Percentiles rank a stretch among this genome's conserved stretches.
Conservation (phyloP, 2,329 filamentous ascomycete species). For the Onygenales sp. region DNA sequence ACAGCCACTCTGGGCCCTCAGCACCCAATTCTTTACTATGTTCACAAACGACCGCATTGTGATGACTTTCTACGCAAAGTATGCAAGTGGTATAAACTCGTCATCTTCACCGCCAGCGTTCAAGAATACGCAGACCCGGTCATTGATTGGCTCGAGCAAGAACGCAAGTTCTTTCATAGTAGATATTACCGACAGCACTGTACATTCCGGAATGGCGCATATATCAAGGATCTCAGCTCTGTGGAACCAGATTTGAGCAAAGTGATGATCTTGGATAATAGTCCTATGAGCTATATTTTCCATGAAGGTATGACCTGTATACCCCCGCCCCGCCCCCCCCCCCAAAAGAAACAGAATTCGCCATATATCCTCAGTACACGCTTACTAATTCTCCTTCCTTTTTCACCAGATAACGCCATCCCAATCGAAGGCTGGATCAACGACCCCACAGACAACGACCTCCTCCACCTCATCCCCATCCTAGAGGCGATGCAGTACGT, state of each 20-base stretch:
- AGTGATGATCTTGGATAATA: constrained; percentile 98
- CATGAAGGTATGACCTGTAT: constrained; percentile 65
- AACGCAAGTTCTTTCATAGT: constrained; percentile 90
- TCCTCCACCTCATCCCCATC: constrained; percentile 84
- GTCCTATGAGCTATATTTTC: constrained; percentile 95
- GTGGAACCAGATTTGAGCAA: constrained; percentile 95
- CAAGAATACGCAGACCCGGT: constrained; percentile 98
- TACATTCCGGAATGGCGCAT: constrained; percentile 88
- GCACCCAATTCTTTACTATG: constrained; percentile 96
- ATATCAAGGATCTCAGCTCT: constrained; percentile 94
- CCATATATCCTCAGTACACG: neutral
- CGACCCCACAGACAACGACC: constrained; percentile 91
- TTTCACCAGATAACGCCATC: constrained; percentile 78
- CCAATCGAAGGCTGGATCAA: constrained; percentile 99
- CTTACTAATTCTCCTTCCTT: constrained; percentile 3
- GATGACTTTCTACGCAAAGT: constrained; percentile 93
- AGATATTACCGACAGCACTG: constrained; percentile 96
- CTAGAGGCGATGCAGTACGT: constrained; percentile 94
- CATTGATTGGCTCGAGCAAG: constrained; percentile 95
- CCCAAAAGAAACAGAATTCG: neutral
- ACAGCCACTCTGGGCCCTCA: constrained; percentile 61
- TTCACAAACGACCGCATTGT: constrained; percentile 93
- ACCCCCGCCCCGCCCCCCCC: neutral
- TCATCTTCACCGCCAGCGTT: constrained; percentile 93
- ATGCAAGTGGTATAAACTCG: constrained; percentile 95